phyloP scores from a whole-genome alignment of 345 rosid genomes.

The Psidium friedrichsthalianum region DNA sequence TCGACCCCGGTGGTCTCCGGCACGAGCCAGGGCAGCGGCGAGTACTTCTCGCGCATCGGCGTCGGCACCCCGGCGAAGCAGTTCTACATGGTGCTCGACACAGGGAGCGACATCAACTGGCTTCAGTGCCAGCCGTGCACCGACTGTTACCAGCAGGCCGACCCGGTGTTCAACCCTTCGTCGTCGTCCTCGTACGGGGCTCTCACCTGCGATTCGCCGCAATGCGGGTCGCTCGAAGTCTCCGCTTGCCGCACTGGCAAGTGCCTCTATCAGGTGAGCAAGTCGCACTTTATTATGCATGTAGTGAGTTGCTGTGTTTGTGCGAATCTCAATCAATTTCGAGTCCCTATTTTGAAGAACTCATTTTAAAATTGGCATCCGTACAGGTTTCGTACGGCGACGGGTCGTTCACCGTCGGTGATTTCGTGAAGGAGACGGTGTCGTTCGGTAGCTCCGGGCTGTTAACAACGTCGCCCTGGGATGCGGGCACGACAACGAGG shows the following conservation, averaged over 20 bases:
- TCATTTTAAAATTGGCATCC: not conserved
- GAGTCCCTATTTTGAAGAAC: not conserved
- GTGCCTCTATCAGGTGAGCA: constrained; percentile 59
- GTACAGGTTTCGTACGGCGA: constrained; percentile 77
- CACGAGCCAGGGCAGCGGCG: constrained; percentile 74
- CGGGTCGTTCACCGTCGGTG: constrained; percentile 80
- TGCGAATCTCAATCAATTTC: not conserved
- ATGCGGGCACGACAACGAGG: constrained; percentile 86
- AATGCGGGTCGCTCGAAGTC: constrained; percentile 43
- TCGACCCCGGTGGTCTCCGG: constrained; percentile 73
- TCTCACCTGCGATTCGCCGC: constrained; percentile 40
- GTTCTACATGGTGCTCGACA: constrained; percentile 20
- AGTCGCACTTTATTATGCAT: not conserved
- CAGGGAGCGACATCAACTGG: constrained; percentile 84
- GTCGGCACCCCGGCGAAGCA: constrained; percentile 66
- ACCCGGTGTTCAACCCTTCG: constrained; percentile 62
- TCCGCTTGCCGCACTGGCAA: constrained; percentile 38
- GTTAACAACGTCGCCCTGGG: constrained; percentile 46
- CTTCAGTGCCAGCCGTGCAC: constrained; percentile 74
- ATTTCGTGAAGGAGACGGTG: constrained; percentile 59
- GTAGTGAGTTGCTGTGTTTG: not conserved
- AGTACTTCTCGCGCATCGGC: constrained; percentile 79
- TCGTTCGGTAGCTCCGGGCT: constrained; percentile 49
- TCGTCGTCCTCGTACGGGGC: constrained; percentile 48
- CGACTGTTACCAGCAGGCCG: constrained; percentile 80